These are phyloP conservation scores for Plasmodium vivax DNA, from an alignment of 169 alveolate species.

Conservation along the genomic window DNA sequence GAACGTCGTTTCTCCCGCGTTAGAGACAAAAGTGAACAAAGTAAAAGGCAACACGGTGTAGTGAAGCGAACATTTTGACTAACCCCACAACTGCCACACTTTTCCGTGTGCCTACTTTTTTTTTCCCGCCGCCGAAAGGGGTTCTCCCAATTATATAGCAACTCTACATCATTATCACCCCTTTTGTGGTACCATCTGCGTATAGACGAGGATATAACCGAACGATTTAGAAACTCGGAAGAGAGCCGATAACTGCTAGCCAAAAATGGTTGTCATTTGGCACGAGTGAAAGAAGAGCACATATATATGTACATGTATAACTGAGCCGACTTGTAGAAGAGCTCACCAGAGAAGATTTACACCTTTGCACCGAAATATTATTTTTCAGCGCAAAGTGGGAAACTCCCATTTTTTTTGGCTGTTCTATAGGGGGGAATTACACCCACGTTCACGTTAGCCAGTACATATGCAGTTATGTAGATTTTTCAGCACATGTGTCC, in stretches of 20 bases:
- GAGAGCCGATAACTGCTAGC: constrained; percentile 7
- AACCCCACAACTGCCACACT: not conserved
- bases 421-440: not conserved
- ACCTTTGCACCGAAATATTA: not conserved
- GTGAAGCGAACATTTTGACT: not conserved
- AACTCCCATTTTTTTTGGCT: not conserved
- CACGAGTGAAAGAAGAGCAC: not conserved
- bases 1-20: not conserved
- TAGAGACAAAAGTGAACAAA: not conserved
- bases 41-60: not conserved
- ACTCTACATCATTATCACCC: not conserved
- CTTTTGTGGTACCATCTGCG: not conserved
- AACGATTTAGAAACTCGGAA: not conserved
- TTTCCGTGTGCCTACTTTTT: not conserved
- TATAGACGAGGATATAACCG: not conserved
- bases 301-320: not conserved
- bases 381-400: constrained; percentile 1
- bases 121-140: not conserved
- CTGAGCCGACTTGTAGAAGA: not conserved
- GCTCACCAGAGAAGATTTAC: not conserved
- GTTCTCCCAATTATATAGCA: not conserved
- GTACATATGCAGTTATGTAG: constrained; percentile 31
- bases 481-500: constrained; percentile 4
- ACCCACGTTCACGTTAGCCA: not conserved
- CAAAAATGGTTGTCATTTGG: not conserved